Evolutionary conservation across 75 land plant genomes (phyloP), one percentile per base, ranked within the genome.

Genomic region (Cryptomeria japonica): DNA sequence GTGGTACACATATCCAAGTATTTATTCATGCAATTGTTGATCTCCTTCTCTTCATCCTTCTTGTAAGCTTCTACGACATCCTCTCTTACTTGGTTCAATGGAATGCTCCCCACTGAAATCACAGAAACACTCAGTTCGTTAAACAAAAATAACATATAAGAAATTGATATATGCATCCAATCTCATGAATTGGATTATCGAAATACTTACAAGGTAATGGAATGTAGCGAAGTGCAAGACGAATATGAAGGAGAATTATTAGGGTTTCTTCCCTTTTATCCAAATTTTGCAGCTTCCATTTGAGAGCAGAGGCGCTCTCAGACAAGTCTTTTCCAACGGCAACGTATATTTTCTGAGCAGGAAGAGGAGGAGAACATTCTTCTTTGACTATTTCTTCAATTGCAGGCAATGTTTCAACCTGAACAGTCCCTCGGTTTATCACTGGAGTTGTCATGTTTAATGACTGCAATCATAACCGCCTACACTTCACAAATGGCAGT

Each of bases 311-410:
- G 64, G 34, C 42, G 83, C 91, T 84, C 25, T 88, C 87, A 36
- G 47, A 72, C 87, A 86, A 68, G 18, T 88, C 91, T 37, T 82
- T 90, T 61, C 91, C 89, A 1, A 88, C 84, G 0, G 93, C 93
- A 2, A 92, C 91, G 34, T 55, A 88, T 0, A 92, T 31, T 58
- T 38, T 88, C 37, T 82, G 12, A 3, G 37, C 3, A 22, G 2
- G 31, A 6, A 12, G n/a, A 39, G 10, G 31, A 6, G 11, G n/a
- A 39, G 1, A 1, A 39, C 22, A 15, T 22, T 80, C 42, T 18
- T 38, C 83, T 80, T 18, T 9, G 25, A 58, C 5, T 0, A 0
- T 56, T 56, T 56, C 61, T 56, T 56, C 61, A 72, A 28, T 72
- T 72, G 8, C 76, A 8, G 36, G 10, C n/a, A 8, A 2, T 28